These are phyloP conservation scores for Blastocystis hominis DNA, from an alignment of 352 stramenopile species.

Conservation along the genomic window DNA sequence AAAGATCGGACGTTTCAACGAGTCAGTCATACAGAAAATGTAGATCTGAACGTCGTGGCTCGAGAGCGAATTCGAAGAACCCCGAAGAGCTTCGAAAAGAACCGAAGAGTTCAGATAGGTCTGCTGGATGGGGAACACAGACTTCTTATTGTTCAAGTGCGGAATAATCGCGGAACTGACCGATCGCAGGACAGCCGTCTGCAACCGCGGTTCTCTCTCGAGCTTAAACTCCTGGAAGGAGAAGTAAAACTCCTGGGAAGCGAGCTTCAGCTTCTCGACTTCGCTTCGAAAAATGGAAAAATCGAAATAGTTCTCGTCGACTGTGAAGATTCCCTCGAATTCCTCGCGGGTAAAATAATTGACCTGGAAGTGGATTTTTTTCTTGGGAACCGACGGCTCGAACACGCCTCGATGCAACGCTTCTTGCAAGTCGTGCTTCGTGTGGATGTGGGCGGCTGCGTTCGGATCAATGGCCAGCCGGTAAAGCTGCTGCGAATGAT, in stretches of 20 bases:
- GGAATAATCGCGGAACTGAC: background rate
- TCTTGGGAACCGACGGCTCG: background rate
- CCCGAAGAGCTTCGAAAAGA: background rate
- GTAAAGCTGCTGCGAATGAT: background rate
- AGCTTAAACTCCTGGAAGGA: slow-evolving; percentile 23
- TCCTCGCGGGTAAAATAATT: background rate
- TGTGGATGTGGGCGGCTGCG: background rate
- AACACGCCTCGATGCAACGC: background rate
- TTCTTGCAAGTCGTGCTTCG: background rate
- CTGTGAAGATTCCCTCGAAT: slow-evolving; percentile 7
- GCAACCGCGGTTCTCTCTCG: slow-evolving; percentile 10
- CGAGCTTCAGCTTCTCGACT: slow-evolving; percentile 6
- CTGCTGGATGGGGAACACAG: slow-evolving; percentile 34
- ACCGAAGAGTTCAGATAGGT: slow-evolving; percentile 4
- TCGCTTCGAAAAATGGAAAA: slow-evolving; percentile 36
- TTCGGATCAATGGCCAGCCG: background rate
- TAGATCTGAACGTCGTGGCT: slow-evolving; percentile 43
- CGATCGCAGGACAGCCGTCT: background rate
- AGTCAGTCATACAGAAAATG: slow-evolving; percentile 32
- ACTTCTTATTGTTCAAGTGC: background rate
- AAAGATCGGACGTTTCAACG: background rate
- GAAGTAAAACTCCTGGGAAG: slow-evolving; percentile 46
- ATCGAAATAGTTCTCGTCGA: slow-evolving; percentile 36
- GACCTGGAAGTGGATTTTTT: slow-evolving; percentile 40
- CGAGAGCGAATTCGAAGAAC: background rate